phyloP scores from a whole-genome alignment of 2,329 filamentous ascomycete species.

The Cladosporium sphaerospermum region DNA sequence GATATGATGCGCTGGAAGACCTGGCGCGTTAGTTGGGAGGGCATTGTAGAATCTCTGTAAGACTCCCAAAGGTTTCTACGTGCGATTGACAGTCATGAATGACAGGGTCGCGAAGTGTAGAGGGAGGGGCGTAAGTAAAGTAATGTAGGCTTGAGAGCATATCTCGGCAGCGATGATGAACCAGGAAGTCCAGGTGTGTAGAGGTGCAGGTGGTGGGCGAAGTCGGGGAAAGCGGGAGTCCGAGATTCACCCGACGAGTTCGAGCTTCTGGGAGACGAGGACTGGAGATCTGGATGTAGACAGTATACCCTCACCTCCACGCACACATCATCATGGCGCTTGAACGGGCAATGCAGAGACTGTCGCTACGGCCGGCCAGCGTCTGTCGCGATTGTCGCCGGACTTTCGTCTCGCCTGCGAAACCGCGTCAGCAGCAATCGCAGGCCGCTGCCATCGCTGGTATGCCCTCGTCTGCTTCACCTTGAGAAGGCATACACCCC shows the following conservation, averaged over 20 bases:
- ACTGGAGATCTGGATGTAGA: neutral
- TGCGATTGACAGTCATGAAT: neutral
- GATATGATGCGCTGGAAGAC: conserved; percentile 53
- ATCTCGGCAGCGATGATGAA: conserved; percentile 10
- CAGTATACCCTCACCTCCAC: neutral
- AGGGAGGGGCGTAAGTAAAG: neutral
- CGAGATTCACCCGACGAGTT: neutral
- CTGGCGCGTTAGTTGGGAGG: conserved; percentile 54
- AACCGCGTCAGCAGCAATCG: conserved; percentile 18
- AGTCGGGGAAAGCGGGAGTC: conserved; percentile 1
- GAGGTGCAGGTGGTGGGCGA: neutral
- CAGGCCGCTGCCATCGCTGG: conserved; percentile 23
- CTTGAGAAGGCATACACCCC: conserved; percentile 1
- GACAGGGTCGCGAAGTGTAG: neutral
- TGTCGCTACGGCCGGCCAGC: conserved; percentile 20
- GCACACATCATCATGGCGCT: conserved; percentile 22
- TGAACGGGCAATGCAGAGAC: conserved; percentile 22
- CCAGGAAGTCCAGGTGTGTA: neutral
- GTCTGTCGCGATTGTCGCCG: conserved; percentile 26
- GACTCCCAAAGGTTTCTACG: neutral
- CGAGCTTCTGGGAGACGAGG: conserved; percentile 1
- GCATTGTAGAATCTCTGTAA: conserved; percentile 37
- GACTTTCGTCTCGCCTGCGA: conserved; percentile 19
- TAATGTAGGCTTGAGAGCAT: conserved; percentile 1
- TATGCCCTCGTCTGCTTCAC: conserved; percentile 11